phyloP scores from a whole-genome alignment of 2,329 filamentous ascomycete genomes.

The Calonectria leucothoes region DNA sequence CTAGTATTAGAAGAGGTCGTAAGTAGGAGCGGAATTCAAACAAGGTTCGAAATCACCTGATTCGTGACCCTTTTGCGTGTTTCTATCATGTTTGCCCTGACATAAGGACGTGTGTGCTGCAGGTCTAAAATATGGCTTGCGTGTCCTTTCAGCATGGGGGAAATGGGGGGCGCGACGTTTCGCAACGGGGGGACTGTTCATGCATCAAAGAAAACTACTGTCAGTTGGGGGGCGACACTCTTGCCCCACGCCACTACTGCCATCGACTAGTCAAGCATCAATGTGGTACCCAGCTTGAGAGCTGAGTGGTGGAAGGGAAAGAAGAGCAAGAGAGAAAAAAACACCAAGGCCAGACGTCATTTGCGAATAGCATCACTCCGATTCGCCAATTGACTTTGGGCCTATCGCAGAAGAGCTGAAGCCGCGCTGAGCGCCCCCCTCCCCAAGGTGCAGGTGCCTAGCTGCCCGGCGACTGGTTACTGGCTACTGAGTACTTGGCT shows the following conservation, averaged over 20 bases:
- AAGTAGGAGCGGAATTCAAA: constrained; percentile 42
- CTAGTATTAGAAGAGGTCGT: constrained; percentile 44
- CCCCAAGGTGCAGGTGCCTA: not conserved
- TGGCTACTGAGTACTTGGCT: too few relatives aligned
- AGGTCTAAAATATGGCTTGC: constrained; percentile 1
- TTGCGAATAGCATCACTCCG: constrained; percentile 1
- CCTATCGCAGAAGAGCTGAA: not conserved
- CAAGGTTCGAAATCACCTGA: constrained; percentile 34
- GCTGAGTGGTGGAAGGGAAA: not conserved
- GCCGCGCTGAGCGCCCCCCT: constrained; percentile 6
- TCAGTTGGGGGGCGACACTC: not conserved
- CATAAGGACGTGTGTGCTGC: not conserved
- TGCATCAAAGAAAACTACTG: not conserved
- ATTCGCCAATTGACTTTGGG: not conserved
- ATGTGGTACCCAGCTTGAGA: not conserved
- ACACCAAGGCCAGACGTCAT: not conserved
- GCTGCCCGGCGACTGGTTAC: too few relatives aligned
- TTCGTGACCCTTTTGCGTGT: not conserved
- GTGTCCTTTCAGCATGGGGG: not conserved
- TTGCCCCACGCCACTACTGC: not conserved
- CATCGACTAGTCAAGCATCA: not conserved
- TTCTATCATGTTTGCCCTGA: not conserved
- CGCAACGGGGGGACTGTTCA: not conserved
- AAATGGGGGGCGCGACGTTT: not conserved
- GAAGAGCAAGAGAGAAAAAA: not conserved